These are phyloP conservation scores for Xerocomellus chrysenteron DNA, from an alignment of 768 basidiomycete species.

Conservation along the genomic window DNA sequence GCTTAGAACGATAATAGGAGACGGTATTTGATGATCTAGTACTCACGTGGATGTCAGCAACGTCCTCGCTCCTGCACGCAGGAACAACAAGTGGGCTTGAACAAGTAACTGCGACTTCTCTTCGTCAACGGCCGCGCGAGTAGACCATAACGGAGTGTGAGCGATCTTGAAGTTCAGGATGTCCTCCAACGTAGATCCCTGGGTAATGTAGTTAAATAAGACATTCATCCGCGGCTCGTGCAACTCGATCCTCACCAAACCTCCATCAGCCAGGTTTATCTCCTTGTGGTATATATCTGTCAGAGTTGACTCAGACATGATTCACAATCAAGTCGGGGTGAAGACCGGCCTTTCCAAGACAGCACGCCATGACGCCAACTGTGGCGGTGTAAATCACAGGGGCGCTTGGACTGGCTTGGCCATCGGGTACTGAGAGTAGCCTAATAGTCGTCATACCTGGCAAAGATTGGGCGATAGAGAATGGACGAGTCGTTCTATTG, in stretches of 20 bases:
- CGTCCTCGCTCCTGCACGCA: conserved; percentile 63
- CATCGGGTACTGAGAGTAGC: too few species aligned
- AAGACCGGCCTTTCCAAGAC: neutral
- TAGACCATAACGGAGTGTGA: conserved; percentile 69
- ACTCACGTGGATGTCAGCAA: conserved; percentile 69
- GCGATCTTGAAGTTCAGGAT: conserved; percentile 47
- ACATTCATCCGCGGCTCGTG: neutral
- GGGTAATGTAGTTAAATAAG: conserved; percentile 5
- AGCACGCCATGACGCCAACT: neutral
- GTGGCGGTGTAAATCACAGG: neutral
- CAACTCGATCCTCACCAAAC: conserved; percentile 34
- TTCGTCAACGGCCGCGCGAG: conserved; percentile 53
- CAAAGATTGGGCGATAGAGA: too few species aligned
- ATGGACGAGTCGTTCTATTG: conserved; percentile 7
- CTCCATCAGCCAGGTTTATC: conserved; percentile 23
- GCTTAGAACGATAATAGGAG: neutral
- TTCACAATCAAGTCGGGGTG: neutral
- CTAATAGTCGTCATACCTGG: too few species aligned
- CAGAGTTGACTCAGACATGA: neutral
- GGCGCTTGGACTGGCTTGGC: too few species aligned
- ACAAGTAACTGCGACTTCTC: conserved; percentile 46
- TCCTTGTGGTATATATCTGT: conserved; percentile 9
- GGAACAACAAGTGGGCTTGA: conserved; percentile 60
- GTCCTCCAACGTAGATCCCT: conserved; percentile 67
- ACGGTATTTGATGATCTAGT: neutral